Percentiles rank a stretch among this genome's conserved stretches.
Evolutionary conservation across 2,329 filamentous ascomycete genomes (phyloP).

Genomic region (Cadophora sp.): DNA sequence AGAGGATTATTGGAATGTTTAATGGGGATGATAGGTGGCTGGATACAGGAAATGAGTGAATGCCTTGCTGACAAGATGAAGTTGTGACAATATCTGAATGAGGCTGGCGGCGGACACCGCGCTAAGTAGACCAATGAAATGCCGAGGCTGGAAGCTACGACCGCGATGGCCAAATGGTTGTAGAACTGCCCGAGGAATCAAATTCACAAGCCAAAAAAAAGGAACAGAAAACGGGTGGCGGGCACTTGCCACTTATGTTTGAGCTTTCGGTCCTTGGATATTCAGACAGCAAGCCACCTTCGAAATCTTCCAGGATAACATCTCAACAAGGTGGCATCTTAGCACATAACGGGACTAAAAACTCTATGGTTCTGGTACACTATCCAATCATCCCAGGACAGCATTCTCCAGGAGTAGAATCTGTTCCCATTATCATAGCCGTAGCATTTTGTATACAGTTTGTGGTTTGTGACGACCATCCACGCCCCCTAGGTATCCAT

Average conservation of each 20-base stretch:
- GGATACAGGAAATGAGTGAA: neutral
- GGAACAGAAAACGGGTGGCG: no score
- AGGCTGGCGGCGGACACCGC: neutral
- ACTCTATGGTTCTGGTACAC: no score
- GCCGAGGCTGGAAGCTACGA: neutral
- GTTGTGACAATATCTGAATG: neutral
- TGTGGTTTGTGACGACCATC: neutral
- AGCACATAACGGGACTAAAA: no score
- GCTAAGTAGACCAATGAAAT: neutral
- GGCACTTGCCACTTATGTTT: no score
- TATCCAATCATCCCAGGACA: no score
- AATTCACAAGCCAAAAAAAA: neutral
- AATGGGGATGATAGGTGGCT: neutral
- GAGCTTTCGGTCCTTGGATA: no score
- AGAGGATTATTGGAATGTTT: neutral
- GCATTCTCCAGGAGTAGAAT: slow-evolving; percentile 17
- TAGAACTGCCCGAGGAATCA: neutral
- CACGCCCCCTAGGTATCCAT: slow-evolving; percentile 18
- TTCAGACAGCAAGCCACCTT: no score
- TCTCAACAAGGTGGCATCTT: no score
- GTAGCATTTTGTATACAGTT: neutral
- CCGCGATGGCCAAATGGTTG: neutral
- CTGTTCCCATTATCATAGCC: slow-evolving; percentile 17
- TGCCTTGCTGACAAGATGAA: neutral
- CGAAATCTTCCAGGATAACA: no score